phyloP scores from a whole-genome alignment of 495 filamentous ascomycete genomes.

The Lepidopterella palustris region DNA sequence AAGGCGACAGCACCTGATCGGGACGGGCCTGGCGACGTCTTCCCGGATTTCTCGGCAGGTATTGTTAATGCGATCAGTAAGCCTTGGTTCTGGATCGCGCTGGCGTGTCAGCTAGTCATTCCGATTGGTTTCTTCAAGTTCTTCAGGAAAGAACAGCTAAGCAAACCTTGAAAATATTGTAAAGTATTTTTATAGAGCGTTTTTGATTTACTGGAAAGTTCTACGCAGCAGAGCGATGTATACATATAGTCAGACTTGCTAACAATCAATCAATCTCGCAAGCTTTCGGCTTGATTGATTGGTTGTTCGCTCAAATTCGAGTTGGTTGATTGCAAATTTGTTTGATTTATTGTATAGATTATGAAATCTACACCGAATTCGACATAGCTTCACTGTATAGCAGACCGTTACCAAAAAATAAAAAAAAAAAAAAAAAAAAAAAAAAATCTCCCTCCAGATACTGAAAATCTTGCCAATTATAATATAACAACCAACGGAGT shows the following conservation, averaged over 20 bases:
- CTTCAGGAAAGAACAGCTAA: conserved; percentile 66
- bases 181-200: too few relatives aligned
- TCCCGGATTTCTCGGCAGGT: conserved; percentile 51
- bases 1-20: conserved; percentile 53
- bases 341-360: neutral
- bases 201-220: too few relatives aligned
- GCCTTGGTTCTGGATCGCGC: conserved; percentile 61
- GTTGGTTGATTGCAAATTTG: neutral
- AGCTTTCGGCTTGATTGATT: neutral
- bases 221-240: too few relatives aligned
- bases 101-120: conserved; percentile 56
- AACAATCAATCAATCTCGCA: neutral
- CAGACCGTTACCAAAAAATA: neutral
- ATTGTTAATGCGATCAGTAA: conserved; percentile 44
- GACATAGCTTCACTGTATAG: neutral
- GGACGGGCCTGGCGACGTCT: conserved; percentile 56
- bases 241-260: neutral
- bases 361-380: neutral
- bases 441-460: neutral
- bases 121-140: conserved; percentile 62
- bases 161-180: conserved; percentile 53
- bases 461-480: neutral
- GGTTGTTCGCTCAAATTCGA: neutral
- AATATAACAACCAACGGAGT: neutral
- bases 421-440: too few relatives aligned